Evolutionary conservation across 2,329 filamentous ascomycete species (phyloP).

Genomic region (Alternaria atra): DNA sequence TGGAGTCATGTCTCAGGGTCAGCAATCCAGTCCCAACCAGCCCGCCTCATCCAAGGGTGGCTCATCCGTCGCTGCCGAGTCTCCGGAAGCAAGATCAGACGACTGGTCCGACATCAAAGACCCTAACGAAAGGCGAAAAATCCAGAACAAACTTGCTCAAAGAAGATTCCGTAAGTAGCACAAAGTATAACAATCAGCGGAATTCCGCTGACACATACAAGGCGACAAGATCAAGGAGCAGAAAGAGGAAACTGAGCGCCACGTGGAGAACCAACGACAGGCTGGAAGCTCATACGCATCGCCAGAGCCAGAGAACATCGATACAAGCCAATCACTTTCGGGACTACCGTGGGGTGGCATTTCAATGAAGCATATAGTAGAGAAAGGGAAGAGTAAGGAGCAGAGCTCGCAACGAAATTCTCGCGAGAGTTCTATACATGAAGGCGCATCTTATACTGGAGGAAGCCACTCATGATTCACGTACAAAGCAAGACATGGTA

Average conservation of each 20-base stretch:
- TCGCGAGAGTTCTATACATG: slow-evolving; percentile 51
- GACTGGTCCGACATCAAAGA: slow-evolving; percentile 77
- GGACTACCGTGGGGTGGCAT: slow-evolving; percentile 74
- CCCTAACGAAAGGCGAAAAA: slow-evolving; percentile 74
- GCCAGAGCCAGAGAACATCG: slow-evolving; percentile 66
- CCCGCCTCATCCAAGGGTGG: slow-evolving; percentile 24
- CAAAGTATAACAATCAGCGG: neutral
- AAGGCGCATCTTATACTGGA: slow-evolving; percentile 41
- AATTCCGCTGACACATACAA: slow-evolving; percentile 43
- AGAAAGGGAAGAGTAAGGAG: slow-evolving; percentile 56
- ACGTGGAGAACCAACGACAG: slow-evolving; percentile 69
- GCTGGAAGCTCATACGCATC: slow-evolving; percentile 72
- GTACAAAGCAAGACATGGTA: neutral
- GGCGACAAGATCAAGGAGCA: slow-evolving; percentile 75
- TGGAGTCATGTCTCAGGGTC: slow-evolving; percentile 35
- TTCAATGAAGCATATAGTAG: slow-evolving; percentile 65
- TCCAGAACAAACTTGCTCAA: slow-evolving; percentile 80
- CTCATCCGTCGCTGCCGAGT: slow-evolving; percentile 27
- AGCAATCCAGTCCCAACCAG: slow-evolving; percentile 26
- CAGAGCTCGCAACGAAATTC: slow-evolving; percentile 54
- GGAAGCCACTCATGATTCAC: neutral
- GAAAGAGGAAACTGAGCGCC: slow-evolving; percentile 71
- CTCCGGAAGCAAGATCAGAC: slow-evolving; percentile 51
- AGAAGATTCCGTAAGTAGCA: slow-evolving; percentile 76
- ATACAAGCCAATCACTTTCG: slow-evolving; percentile 63